phyloP scores from a whole-genome alignment of 2,329 filamentous ascomycete species.

The Ophioceras dolichostomum region DNA sequence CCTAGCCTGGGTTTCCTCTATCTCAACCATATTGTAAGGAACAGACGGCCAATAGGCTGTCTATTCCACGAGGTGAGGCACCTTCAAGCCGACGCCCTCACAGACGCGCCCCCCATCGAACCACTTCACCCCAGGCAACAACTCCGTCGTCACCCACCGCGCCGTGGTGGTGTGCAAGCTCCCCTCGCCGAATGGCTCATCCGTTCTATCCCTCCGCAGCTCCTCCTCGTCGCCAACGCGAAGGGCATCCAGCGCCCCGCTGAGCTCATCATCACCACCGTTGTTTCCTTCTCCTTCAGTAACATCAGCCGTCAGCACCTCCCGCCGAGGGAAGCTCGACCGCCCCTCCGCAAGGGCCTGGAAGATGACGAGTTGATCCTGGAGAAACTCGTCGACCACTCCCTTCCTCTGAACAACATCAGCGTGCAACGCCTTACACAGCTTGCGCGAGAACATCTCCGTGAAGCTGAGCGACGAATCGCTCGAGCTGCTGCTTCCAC shows the following conservation, averaged over 20 bases:
- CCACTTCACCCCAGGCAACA: constrained; percentile 36
- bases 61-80: too few relatives aligned
- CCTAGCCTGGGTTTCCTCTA: too few relatives aligned
- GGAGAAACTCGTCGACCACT: constrained; percentile 42
- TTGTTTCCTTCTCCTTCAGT: constrained; percentile 2
- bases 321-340: constrained; percentile 29
- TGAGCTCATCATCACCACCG: constrained; percentile 12
- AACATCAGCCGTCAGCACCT: not conserved
- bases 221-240: constrained; percentile 13
- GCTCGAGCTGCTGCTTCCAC: constrained; percentile 6
- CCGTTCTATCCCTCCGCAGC: constrained; percentile 26
- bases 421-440: constrained; percentile 30
- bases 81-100: constrained; percentile 26
- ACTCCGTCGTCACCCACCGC: constrained; percentile 41
- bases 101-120: constrained; percentile 37
- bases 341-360: constrained; percentile 42
- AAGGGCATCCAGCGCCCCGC: constrained; percentile 18
- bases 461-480: constrained; percentile 8
- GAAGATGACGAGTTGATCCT: constrained; percentile 50
- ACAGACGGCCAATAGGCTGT: too few relatives aligned
- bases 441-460: constrained; percentile 10
- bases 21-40: too few relatives aligned
- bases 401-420: constrained; percentile 26
- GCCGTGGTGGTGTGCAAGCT: constrained; percentile 46
- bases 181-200: constrained; percentile 42